These are phyloP conservation scores for Phytophthora sp. DNA, from an alignment of 352 stramenopile species.

Conservation along the genomic window DNA sequence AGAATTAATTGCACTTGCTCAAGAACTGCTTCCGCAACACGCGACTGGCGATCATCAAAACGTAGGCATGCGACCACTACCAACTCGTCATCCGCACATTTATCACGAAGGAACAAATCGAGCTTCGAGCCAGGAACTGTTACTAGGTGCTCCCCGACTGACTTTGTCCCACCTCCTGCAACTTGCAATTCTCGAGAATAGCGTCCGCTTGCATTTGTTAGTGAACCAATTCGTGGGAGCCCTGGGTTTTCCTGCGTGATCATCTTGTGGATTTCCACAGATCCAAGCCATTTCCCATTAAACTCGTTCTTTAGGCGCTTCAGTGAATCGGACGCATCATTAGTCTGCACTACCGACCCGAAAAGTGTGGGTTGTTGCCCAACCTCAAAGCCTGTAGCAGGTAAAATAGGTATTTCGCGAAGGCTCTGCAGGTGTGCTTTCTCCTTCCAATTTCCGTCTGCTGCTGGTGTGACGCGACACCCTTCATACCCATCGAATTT, in stretches of 20 bases:
- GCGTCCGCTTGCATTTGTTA: slow-evolving; percentile 77
- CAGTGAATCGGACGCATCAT: slow-evolving; percentile 48
- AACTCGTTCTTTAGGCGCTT: slow-evolving; percentile 52
- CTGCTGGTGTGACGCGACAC: slow-evolving; percentile 61
- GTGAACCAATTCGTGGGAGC: slow-evolving; percentile 52
- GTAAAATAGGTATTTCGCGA: slow-evolving; percentile 68
- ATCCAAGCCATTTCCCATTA: slow-evolving; percentile 69
- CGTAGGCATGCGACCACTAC: slow-evolving; percentile 76
- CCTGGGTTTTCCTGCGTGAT: slow-evolving; percentile 67
- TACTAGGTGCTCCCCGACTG: slow-evolving; percentile 41
- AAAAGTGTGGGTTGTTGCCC: slow-evolving; percentile 59
- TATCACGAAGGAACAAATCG: slow-evolving; percentile 52
- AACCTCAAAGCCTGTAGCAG: slow-evolving; percentile 64
- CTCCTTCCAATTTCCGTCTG: slow-evolving; percentile 67
- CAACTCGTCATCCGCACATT: slow-evolving; percentile 46
- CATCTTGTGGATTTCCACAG: slow-evolving; percentile 63
- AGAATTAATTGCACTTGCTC: slow-evolving; percentile 62
- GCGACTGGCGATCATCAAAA: slow-evolving; percentile 64
- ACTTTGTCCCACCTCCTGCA: slow-evolving; percentile 29
- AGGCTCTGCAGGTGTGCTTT: slow-evolving; percentile 56
- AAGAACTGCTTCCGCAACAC: slow-evolving; percentile 54
- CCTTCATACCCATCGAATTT: slow-evolving; percentile 82
- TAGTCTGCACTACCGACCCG: slow-evolving; percentile 43
- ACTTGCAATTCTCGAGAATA: slow-evolving; percentile 78
- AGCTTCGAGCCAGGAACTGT: slow-evolving; percentile 52